Percentiles rank a stretch among this genome's conserved stretches.
Conservation (phyloP, 2,329 filamentous ascomycete species). For the Hirsutella rhossiliensis region DNA sequence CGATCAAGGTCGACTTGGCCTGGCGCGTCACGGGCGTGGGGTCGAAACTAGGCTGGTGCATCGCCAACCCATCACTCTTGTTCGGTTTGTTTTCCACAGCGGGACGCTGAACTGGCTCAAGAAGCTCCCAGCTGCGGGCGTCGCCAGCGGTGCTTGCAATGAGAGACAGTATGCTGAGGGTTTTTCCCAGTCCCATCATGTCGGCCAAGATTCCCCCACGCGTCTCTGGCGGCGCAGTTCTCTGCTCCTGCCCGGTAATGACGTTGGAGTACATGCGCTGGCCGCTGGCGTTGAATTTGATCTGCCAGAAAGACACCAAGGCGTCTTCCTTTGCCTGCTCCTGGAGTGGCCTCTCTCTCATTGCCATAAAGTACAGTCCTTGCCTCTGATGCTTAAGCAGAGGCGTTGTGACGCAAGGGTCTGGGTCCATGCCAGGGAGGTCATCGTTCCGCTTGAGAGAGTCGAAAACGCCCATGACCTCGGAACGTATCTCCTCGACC, state of each 20-base stretch:
- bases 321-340: slow-evolving; percentile 45
- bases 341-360: slow-evolving; percentile 57
- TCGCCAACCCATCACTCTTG: slow-evolving; percentile 15
- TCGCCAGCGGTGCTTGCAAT: slow-evolving; percentile 53
- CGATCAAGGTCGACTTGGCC: slow-evolving; percentile 67
- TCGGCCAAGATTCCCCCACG: slow-evolving; percentile 67
- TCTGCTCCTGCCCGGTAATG: slow-evolving; percentile 61
- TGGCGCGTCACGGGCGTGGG: slow-evolving; percentile 50
- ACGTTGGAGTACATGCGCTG: slow-evolving; percentile 64
- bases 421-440: slow-evolving; percentile 60
- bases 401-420: slow-evolving; percentile 47
- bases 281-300: slow-evolving; percentile 36
- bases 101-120: slow-evolving; percentile 37
- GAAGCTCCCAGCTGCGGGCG: slow-evolving; percentile 48
- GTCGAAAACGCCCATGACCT: slow-evolving; percentile 82
- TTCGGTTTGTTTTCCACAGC: slow-evolving; percentile 25
- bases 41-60: slow-evolving; percentile 26
- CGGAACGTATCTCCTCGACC: slow-evolving; percentile 74
- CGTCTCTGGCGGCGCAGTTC: slow-evolving; percentile 50
- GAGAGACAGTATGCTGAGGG: slow-evolving; percentile 73
- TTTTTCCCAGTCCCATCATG: slow-evolving; percentile 86
- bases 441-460: slow-evolving; percentile 65
- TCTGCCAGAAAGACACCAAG: slow-evolving; percentile 68
- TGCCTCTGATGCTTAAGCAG: slow-evolving; percentile 83
- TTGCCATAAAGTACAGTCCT: slow-evolving; percentile 74